phyloP scores from a whole-genome alignment of 2,329 filamentous ascomycete genomes.

The Aspergillus viridinutans region DNA sequence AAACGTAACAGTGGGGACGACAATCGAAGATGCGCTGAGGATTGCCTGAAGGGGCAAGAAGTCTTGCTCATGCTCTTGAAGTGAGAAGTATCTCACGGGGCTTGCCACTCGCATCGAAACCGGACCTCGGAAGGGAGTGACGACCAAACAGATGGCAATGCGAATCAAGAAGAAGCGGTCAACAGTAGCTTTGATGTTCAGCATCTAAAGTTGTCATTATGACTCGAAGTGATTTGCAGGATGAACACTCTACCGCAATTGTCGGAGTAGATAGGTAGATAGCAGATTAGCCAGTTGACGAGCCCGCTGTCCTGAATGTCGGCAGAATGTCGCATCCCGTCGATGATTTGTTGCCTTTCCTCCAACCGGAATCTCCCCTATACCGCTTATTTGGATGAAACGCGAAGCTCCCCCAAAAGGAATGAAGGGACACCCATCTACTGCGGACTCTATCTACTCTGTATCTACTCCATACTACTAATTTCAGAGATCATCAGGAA shows the following conservation, averaged over 20 bases:
- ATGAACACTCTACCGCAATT: not conserved
- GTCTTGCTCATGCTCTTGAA: slow-evolving; percentile 12
- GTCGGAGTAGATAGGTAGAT: not conserved
- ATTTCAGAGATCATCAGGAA: not conserved
- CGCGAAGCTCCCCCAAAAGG: not conserved
- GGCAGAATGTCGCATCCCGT: not conserved
- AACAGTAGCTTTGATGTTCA: not conserved
- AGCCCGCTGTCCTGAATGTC: not conserved
- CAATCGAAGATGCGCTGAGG: slow-evolving; percentile 5
- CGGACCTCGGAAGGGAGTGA: not conserved
- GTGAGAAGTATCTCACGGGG: too few species aligned
- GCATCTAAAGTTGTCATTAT: not conserved
- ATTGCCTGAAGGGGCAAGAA: slow-evolving; percentile 16
- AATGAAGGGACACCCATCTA: not conserved
- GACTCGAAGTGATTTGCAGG: not conserved
- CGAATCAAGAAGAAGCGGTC: not conserved
- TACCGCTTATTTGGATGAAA: not conserved
- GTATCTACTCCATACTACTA: too few species aligned
- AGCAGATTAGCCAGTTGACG: not conserved
- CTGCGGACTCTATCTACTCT: too few species aligned
- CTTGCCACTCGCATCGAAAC: not conserved
- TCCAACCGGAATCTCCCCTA: not conserved
- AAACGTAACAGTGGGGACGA: not conserved
- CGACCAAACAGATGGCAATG: not conserved
- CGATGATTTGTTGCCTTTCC: not conserved